phyloP scores from a whole-genome alignment of 208 protist species.

The Novymonas esmeraldas region DNA sequence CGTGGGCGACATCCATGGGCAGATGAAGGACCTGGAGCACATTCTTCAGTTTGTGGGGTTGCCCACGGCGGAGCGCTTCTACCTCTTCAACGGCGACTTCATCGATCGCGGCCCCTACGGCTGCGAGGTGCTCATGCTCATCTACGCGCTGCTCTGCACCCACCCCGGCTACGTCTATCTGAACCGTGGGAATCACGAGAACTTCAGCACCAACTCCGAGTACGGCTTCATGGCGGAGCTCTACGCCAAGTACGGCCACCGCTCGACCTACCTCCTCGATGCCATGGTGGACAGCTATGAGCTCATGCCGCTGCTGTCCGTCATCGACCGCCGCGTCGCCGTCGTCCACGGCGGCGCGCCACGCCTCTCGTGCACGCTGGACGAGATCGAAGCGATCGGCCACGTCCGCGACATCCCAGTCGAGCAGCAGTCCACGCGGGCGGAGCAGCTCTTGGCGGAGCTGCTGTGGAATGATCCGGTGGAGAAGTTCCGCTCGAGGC shows the following conservation, averaged over 20 bases:
- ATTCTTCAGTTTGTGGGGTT: slow-evolving; percentile 59
- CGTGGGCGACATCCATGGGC: slow-evolving; percentile 91
- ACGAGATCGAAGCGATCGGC: slow-evolving; percentile 87
- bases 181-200: slow-evolving; percentile 94
- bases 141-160: slow-evolving; percentile 83
- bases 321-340: slow-evolving; percentile 94
- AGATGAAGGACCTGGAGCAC: slow-evolving; percentile 86
- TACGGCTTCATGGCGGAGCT: slow-evolving; percentile 79
- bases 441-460: slow-evolving; percentile 97
- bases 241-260: slow-evolving; percentile 69
- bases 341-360: slow-evolving; percentile 98
- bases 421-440: slow-evolving; percentile 89
- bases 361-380: slow-evolving; percentile 74
- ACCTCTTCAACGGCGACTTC: slow-evolving; percentile 99
- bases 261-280: slow-evolving; percentile 48
- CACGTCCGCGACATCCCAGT: slow-evolving; percentile 97
- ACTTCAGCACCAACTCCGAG: slow-evolving; percentile 81
- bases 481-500: slow-evolving; percentile 83
- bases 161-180: slow-evolving; percentile 84
- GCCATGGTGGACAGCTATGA: slow-evolving; percentile 86
- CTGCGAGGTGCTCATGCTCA: slow-evolving; percentile 91
- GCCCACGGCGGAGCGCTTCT: slow-evolving; percentile 67
- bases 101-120: slow-evolving; percentile 98
- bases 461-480: slow-evolving; percentile 99
- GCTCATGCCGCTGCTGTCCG: slow-evolving; percentile 82